Base-by-base conservation (phyloP, 345 rosid genomes). In the Pugionium cornutum region DNA sequence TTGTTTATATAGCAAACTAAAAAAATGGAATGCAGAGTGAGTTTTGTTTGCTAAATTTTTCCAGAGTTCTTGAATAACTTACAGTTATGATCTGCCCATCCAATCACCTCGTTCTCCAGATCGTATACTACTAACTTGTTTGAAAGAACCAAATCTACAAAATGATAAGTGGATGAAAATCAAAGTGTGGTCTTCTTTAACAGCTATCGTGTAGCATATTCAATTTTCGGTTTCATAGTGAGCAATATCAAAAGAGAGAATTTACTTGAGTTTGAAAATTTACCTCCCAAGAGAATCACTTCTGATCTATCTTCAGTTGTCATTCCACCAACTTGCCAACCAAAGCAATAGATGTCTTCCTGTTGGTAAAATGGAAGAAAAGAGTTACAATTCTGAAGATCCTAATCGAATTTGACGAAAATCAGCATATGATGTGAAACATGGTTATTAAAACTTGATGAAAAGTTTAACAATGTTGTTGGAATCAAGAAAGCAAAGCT, bases 71-170 rank as follows among this genome's bases (percentile, higher is more conserved):
- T 6, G 52, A 63, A 35, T 55, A 60, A 84, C 98, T 89, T 80
- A 92, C 95, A 92, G 76, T 92, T 82, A 77, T 87, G 78, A 6
- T 83, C 84, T 34, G 83, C 77, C 98, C 98, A 92, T 74, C 98
- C 98, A 45, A 92, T 80, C 43, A 75, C 77, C 75, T 83, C 88
- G 18, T 87, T 86, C 55, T 81, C 89, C 4, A 89, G 53, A 75
- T 92, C 94, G 53, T 89, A 92, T 51, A 87, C 47, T 39, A 92
- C 92, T 62, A 92, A 82, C 83, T 84, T 92, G 77, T 87, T 82
- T 2, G 95, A 83, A 43, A 92, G 82, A 74, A 83, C 89, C 84
- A 92, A 77, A 75, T 89, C 98, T 92, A 86, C 79, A 59, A 34
- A 41, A 39, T 10, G 10, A 50, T 25, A n/a, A 36, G 46, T 56